Evolutionary conservation across 1,284 basidiomycete species (phyloP), one percentile per base, ranked within the genome.

Genomic region (Cryptococcus sp.): DNA sequence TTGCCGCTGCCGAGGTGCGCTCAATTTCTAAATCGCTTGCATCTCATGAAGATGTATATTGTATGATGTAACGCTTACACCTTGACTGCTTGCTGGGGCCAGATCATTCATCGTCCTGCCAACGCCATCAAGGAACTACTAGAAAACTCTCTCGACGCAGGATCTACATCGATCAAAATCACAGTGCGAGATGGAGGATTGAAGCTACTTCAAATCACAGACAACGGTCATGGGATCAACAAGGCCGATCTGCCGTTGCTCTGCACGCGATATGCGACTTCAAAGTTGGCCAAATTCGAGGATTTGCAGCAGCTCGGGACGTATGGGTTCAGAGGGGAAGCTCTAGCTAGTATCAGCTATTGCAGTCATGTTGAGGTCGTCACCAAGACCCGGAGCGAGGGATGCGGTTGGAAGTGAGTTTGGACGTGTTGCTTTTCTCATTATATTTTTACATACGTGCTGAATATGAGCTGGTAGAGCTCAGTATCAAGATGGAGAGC

Each of bases 261-360:
- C 1, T 95, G 95, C 50, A 90, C 96, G 75, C 83, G 96, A 13
- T 98, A 97, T 74, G 95, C 96, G 11, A 99, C 96, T 0, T 96
- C 93, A 3, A 99, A 99, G 74, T 81, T 99, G 11, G 83, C 86
- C 0, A 84, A 85, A 0, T 99, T 94, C 72, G 87, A 89, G 11
- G 96, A 99, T 73, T 78, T 99, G 48, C 85, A 87, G 43, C 83
- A 81, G n/a, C 83, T 99, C 49, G 83, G 85, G 3, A 99, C 96
- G 0, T 99, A 97, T 78, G 96, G 96, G 1, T 99, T 99, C 76
- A 85, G 96, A 55, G 96, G 96, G 35, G 96, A 99, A 78, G 96
- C 96, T 0, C 82, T 99, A 22, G 96, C 96, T 0, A 96, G 93
- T 41, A 93, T 99, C 61, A 95, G 93, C 30, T 93, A 96, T 78